Conservation (phyloP, 2,329 filamentous ascomycete genomes). For the Chaetomiaceae sp. region DNA sequence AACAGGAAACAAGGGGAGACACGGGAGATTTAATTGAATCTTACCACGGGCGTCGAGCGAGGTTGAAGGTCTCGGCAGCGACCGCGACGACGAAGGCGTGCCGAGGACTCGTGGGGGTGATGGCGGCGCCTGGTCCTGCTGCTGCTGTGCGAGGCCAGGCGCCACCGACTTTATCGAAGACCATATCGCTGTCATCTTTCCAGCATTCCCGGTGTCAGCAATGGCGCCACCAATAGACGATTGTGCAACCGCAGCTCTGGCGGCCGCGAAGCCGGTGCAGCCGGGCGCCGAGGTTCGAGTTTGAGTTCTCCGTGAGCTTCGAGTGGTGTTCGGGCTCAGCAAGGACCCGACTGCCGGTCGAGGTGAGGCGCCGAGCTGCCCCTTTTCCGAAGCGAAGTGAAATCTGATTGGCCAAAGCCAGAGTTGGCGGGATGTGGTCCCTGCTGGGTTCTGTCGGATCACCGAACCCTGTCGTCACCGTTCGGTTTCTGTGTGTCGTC, state of each 20-base stretch:
- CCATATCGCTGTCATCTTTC: conserved; percentile 16
- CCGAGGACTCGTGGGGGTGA: neutral
- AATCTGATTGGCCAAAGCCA: neutral
- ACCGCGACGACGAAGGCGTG: conserved; percentile 7
- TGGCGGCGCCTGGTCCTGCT: neutral
- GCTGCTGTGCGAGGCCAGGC: neutral
- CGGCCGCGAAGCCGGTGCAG: neutral
- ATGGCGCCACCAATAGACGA: neutral
- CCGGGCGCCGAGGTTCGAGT: too few species aligned
- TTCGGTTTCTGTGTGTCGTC: too few species aligned
- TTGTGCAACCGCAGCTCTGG: neutral
- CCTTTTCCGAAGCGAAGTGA: neutral
- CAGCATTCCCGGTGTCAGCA: neutral
- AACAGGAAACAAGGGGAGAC: neutral
- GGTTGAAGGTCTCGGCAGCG: conserved; percentile 18
- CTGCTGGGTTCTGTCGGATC: neutral
- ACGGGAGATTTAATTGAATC: neutral
- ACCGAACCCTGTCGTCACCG: neutral
- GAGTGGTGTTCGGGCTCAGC: conserved; percentile 5
- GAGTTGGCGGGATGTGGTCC: too few species aligned
- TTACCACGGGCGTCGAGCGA: conserved; percentile 19
- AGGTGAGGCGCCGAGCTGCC: too few species aligned
- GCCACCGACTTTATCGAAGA: conserved; percentile 14
- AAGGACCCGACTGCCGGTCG: neutral
- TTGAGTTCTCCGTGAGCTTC: too few species aligned